Conservation (phyloP, 2,329 filamentous ascomycete species). For the Alternaria solani region DNA sequence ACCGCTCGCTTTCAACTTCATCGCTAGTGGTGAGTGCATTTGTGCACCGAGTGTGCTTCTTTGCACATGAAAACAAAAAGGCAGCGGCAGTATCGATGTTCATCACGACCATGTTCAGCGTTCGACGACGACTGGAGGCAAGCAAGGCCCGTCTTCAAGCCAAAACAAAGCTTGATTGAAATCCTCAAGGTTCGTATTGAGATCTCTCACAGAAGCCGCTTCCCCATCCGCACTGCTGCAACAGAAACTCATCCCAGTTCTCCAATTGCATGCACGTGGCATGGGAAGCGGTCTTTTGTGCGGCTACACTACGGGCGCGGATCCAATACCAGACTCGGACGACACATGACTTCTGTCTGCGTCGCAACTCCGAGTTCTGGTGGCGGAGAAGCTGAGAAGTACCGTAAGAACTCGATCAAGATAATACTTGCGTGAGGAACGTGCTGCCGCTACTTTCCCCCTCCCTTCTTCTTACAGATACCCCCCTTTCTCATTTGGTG, state of each 20-base stretch:
- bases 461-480: conserved; percentile 47
- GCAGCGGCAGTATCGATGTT: conserved; percentile 69
- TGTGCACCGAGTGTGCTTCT: conserved; percentile 44
- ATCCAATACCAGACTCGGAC: conserved; percentile 53
- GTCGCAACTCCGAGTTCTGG: conserved; percentile 7
- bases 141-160: conserved; percentile 23
- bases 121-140: not conserved
- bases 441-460: conserved; percentile 79
- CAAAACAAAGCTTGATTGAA: conserved; percentile 23
- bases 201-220: conserved; percentile 45
- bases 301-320: conserved; percentile 85
- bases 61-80: conserved; percentile 52
- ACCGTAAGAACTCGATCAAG: conserved; percentile 98
- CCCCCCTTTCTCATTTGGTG: conserved; percentile 30
- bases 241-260: not conserved
- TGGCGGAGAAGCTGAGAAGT: conserved; percentile 83
- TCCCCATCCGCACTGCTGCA: conserved; percentile 13
- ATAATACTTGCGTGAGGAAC: conserved; percentile 99
- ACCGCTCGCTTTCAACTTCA: conserved; percentile 86
- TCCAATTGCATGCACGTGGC: not conserved
- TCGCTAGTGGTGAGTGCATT: conserved; percentile 84
- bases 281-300: conserved; percentile 44
- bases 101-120: conserved; percentile 8
- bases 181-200: conserved; percentile 52
- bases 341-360: conserved; percentile 12